Conservation (phyloP, 192 early-diverging fungal species). For the Backusella tuberculispora region DNA sequence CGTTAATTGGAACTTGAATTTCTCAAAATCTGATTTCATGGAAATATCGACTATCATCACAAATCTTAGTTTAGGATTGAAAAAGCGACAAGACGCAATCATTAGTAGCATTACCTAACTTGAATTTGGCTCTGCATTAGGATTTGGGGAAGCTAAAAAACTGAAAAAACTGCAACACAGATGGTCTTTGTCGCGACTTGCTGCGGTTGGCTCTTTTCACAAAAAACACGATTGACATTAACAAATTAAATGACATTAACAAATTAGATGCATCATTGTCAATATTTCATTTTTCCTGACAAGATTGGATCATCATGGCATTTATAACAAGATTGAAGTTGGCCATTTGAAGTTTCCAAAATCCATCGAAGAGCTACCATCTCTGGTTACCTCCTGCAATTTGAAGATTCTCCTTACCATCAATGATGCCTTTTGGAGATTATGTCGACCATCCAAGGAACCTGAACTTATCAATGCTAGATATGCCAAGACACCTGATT, state of each 20-base stretch:
- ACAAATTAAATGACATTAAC: too few species aligned
- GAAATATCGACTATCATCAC: neutral
- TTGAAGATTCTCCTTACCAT: neutral
- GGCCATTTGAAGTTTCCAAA: neutral
- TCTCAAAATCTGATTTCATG: conserved; percentile 3
- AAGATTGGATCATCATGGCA: neutral
- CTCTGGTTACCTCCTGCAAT: neutral
- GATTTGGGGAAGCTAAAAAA: too few species aligned
- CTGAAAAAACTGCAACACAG: too few species aligned
- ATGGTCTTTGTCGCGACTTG: too few species aligned
- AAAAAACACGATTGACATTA: too few species aligned
- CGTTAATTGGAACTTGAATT: neutral
- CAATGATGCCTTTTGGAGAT: neutral
- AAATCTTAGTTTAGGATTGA: neutral
- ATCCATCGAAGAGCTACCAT: neutral
- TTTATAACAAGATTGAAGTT: neutral
- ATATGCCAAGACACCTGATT: neutral
- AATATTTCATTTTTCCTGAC: neutral
- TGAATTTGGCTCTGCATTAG: too few species aligned
- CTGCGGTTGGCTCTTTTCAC: too few species aligned
- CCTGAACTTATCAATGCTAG: neutral
- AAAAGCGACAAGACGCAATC: neutral
- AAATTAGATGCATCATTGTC: too few species aligned
- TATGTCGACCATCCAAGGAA: neutral
- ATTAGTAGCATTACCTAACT: too few species aligned